Evolutionary conservation across 306 rosid genomes (phyloP), one percentile per base, ranked within the genome.

Genomic region (Pterocarpus macrocarpus): DNA sequence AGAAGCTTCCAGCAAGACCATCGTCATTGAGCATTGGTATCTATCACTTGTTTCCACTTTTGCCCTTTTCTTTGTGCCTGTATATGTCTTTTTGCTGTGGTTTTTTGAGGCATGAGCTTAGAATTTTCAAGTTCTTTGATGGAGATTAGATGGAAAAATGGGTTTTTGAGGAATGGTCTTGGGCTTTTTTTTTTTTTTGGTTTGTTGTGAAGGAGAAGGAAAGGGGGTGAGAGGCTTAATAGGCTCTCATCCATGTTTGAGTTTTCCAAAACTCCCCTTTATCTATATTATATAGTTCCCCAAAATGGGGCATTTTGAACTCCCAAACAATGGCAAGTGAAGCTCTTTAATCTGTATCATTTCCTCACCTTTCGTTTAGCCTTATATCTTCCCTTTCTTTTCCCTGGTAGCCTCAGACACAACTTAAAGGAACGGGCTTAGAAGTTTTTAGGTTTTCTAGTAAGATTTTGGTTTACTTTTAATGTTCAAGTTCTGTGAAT

Each of bases 21-120:
- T 86, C 9, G 32, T 86, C 2, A 64, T 86, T 58, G 89, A 86
- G 39, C 83, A 80, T 53, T 83, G 87, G 89, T 86, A 35, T 14
- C 53, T 65, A 39, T 58, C 0, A 0, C 5, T 59, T 28, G 28
- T 66, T 69, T 36, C n/a, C 53, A 28, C 6, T 50, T 66, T 45
- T 47, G 8, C 63, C 59, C 17, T 32, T 12, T 74, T 39, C 13
- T 17, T 55, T 15, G 12, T 45, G 13, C 10, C 10, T 12, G 53
- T 47, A 14, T 8, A 5, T 43, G 2, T 43, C 49, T 8, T 1
- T 43, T 7, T 43, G 10, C 53, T 53, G 7, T n/a, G 5, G 15
- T 53, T 53, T 15, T 53, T 53, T 53, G 17, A 15, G 22, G 7
- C 59, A 14, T n/a, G 61, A 55, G 2, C 61, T n/a, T 47, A 12